These are phyloP conservation scores for Cadophora gregata DNA, from an alignment of 2,329 filamentous ascomycete genomes.

Conservation along the genomic window DNA sequence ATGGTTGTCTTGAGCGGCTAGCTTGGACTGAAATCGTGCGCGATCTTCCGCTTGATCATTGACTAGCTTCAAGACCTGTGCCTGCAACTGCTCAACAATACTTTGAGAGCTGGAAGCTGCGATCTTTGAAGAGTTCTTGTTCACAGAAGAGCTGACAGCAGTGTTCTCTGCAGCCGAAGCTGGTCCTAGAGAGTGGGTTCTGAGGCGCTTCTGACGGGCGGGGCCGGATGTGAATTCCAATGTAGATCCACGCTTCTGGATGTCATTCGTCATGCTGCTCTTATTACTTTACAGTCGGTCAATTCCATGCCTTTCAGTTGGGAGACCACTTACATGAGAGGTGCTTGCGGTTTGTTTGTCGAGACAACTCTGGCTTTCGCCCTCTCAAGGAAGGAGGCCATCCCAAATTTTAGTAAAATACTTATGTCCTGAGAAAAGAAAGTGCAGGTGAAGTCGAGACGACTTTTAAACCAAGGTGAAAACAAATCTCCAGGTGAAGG, in stretches of 20 bases:
- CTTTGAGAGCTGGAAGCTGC: neutral
- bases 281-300: neutral
- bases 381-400: neutral
- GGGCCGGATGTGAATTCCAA: neutral
- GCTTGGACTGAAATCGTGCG: neutral
- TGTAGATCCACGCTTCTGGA: neutral
- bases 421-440: too few relatives aligned
- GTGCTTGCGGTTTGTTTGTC: neutral
- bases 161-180: neutral
- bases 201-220: neutral
- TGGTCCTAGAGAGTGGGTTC: neutral
- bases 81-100: neutral
- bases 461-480: too few relatives aligned
- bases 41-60: neutral
- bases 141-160: neutral
- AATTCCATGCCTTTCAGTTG: neutral
- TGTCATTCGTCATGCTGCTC: neutral
- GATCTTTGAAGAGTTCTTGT: too few relatives aligned
- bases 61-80: neutral
- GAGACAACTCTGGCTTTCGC: neutral
- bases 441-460: neutral
- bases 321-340: neutral
- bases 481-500: too few relatives aligned
- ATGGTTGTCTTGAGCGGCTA: slow-evolving; percentile 3
- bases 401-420: neutral